phyloP scores from a whole-genome alignment of 306 rosid genomes.

The Lagenaria siceraria region DNA sequence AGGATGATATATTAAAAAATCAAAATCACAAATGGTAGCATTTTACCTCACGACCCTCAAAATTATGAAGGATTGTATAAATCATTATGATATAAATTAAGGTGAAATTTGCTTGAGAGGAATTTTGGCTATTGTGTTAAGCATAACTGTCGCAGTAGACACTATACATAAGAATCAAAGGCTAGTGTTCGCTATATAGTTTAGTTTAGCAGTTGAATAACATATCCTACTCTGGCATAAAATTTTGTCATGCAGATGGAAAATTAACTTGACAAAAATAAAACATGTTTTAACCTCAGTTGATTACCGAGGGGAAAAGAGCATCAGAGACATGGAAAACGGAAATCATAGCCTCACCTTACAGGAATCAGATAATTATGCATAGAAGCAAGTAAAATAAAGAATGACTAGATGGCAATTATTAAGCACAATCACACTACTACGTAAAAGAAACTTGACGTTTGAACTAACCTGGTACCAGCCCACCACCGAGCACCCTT shows the following conservation, averaged over 20 bases:
- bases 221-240: neutral
- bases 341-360: neutral
- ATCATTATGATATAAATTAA: neutral
- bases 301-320: neutral
- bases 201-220: neutral
- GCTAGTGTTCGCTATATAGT: neutral
- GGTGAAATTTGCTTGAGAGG: neutral
- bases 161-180: neutral
- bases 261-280: neutral
- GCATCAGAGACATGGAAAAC: neutral
- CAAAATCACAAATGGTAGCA: neutral
- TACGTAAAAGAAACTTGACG: neutral
- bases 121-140: neutral
- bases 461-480: constrained; percentile 63
- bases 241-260: neutral
- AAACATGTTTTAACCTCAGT: neutral
- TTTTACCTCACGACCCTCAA: neutral
- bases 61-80: neutral
- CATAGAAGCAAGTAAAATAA: neutral
- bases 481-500: constrained; percentile 87
- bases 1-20: neutral
- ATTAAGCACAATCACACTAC: neutral
- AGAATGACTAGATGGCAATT: neutral
- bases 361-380: neutral
- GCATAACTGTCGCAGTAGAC: neutral